phyloP scores from a whole-genome alignment of 1,284 basidiomycete species.

The Apiotrichum siamense region DNA sequence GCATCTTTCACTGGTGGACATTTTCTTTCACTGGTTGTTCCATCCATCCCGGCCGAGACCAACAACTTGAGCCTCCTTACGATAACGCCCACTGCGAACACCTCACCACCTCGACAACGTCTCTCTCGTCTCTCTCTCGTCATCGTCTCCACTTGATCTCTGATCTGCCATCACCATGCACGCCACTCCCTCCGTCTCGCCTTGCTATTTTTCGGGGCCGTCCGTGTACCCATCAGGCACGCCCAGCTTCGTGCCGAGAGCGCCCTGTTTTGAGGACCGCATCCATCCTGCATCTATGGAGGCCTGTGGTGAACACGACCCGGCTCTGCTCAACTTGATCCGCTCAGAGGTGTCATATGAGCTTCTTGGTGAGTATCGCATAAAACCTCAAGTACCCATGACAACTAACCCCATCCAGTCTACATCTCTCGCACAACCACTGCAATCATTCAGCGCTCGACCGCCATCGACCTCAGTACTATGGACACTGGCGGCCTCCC shows the following conservation, averaged over 20 bases:
- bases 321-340: slow-evolving; percentile 69
- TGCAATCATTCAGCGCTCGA: slow-evolving; percentile 45
- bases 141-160: too few relatives aligned
- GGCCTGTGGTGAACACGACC: slow-evolving; percentile 63
- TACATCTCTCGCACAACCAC: slow-evolving; percentile 46
- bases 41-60: too few relatives aligned
- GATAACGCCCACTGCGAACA: too few relatives aligned
- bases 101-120: too few relatives aligned
- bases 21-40: too few relatives aligned
- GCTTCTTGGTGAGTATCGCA: slow-evolving; percentile 60
- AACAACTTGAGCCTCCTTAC: too few relatives aligned
- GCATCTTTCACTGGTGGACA: too few relatives aligned
- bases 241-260: slow-evolving; percentile 34
- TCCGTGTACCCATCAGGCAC: slow-evolving; percentile 30
- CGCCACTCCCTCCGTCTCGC: neutral
- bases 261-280: slow-evolving; percentile 45
- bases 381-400: neutral
- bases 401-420: slow-evolving; percentile 22
- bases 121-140: too few relatives aligned
- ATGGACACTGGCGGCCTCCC: slow-evolving; percentile 58
- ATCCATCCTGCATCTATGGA: slow-evolving; percentile 61
- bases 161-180: neutral
- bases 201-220: too few relatives aligned
- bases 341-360: slow-evolving; percentile 67
- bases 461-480: slow-evolving; percentile 32